These are phyloP conservation scores for Ophiosphaerella korrae DNA, from an alignment of 2,329 filamentous ascomycete species.

Conservation along the genomic window DNA sequence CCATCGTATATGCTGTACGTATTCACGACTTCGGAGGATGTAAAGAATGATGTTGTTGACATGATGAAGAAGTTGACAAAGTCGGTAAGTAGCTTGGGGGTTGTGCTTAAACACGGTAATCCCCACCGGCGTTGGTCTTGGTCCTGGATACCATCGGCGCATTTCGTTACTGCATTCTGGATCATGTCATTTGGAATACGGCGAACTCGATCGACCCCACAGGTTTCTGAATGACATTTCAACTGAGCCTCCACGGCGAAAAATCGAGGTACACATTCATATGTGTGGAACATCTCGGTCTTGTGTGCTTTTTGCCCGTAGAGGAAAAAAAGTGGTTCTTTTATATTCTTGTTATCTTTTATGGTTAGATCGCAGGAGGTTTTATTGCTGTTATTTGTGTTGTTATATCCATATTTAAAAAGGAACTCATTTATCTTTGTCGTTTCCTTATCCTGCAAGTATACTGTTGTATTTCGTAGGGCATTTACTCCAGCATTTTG, in stretches of 20 bases:
- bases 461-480: neutral
- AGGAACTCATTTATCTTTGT: neutral
- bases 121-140: neutral
- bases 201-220: neutral
- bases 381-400: neutral
- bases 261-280: neutral
- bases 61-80: neutral
- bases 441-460: neutral
- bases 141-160: neutral
- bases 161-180: neutral
- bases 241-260: neutral
- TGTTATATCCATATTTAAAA: slow-evolving; percentile 2
- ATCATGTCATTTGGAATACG: neutral
- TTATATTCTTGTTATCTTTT: neutral
- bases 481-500: too few species aligned
- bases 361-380: neutral
- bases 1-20: slow-evolving; percentile 1
- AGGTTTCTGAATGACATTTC: neutral
- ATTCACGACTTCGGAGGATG: neutral
- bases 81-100: neutral
- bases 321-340: neutral
- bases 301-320: neutral
- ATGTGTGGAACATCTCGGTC: neutral
- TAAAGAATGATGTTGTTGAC: neutral
- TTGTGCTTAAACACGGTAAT: neutral